These are phyloP conservation scores for Agroathelia rolfsii DNA, from an alignment of 1,284 basidiomycete genomes.

Conservation along the genomic window DNA sequence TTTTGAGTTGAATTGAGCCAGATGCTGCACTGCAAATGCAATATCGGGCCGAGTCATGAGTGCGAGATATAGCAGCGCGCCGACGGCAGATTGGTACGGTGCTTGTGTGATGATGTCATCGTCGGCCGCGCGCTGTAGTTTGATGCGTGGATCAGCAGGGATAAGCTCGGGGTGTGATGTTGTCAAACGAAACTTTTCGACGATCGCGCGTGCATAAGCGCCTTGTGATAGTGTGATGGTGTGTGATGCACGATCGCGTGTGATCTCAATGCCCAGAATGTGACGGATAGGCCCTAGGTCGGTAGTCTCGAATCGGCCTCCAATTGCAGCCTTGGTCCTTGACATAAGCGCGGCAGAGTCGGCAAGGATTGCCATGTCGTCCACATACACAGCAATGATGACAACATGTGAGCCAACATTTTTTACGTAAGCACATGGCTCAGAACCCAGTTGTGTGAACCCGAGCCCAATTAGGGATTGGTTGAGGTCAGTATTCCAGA, in stretches of 20 bases:
- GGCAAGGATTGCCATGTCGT: constrained; percentile 21
- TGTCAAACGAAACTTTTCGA: constrained; percentile 21
- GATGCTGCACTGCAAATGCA: constrained; percentile 20
- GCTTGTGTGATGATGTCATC: constrained; percentile 12
- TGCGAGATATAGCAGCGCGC: constrained; percentile 24
- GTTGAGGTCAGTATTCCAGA: constrained; percentile 14
- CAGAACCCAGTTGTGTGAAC: constrained; percentile 15
- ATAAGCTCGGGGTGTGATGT: constrained; percentile 22
- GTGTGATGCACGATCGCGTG: constrained; percentile 14
- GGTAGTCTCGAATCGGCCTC: constrained; percentile 18
- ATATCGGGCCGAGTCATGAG: constrained; percentile 27
- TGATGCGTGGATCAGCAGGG: constrained; percentile 20
- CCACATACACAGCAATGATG: constrained; percentile 23
- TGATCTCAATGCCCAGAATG: constrained; percentile 26
- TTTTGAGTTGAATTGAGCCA: constrained; percentile 22
- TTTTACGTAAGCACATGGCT: constrained; percentile 21
- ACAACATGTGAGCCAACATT: constrained; percentile 10
- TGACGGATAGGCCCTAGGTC: constrained; percentile 21
- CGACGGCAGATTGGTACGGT: constrained; percentile 22
- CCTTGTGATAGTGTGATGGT: constrained; percentile 21
- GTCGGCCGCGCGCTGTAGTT: constrained; percentile 12
- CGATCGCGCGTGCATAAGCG: constrained; percentile 24
- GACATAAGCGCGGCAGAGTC: constrained; percentile 11
- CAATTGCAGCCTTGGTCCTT: constrained; percentile 16
- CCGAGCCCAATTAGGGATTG: constrained; percentile 11